phyloP scores from a whole-genome alignment of 2,329 filamentous ascomycete species.

The Scytalidium lignicola region DNA sequence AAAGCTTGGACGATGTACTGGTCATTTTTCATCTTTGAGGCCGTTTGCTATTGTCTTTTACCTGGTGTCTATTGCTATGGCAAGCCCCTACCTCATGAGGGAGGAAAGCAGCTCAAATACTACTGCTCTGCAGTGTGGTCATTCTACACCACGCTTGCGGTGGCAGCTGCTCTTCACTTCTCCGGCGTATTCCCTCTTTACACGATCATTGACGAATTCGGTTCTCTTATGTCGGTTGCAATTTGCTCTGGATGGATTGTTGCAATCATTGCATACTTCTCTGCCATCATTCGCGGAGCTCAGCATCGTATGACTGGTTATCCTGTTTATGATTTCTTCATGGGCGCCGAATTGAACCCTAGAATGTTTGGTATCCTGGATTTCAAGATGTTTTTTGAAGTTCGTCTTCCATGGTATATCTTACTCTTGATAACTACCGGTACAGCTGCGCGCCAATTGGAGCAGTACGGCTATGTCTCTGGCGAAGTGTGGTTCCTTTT shows the following conservation, averaged over 20 bases:
- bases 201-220: slow-evolving; percentile 92
- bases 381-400: slow-evolving; percentile 95
- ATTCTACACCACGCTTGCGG: slow-evolving; percentile 78
- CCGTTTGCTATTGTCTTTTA: slow-evolving; percentile 73
- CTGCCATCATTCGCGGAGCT: slow-evolving; percentile 71
- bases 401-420: slow-evolving; percentile 88
- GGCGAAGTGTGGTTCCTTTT: slow-evolving; percentile 80
- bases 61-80: slow-evolving; percentile 86
- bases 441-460: slow-evolving; percentile 76
- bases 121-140: slow-evolving; percentile 89
- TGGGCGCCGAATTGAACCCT: slow-evolving; percentile 83
- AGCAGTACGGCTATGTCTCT: slow-evolving; percentile 78
- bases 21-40: slow-evolving; percentile 84
- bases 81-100: slow-evolving; percentile 77
- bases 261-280: slow-evolving; percentile 79
- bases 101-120: slow-evolving; percentile 83
- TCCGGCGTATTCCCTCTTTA: slow-evolving; percentile 84
- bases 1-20: slow-evolving; percentile 94
- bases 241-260: slow-evolving; percentile 87
- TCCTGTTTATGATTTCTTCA: slow-evolving; percentile 82
- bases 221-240: slow-evolving; percentile 84
- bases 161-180: slow-evolving; percentile 70
- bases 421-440: slow-evolving; percentile 73
- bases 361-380: slow-evolving; percentile 79
- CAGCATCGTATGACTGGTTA: slow-evolving; percentile 89